phyloP scores from a whole-genome alignment of 768 basidiomycete species.

The Rhizopogon rudus region DNA sequence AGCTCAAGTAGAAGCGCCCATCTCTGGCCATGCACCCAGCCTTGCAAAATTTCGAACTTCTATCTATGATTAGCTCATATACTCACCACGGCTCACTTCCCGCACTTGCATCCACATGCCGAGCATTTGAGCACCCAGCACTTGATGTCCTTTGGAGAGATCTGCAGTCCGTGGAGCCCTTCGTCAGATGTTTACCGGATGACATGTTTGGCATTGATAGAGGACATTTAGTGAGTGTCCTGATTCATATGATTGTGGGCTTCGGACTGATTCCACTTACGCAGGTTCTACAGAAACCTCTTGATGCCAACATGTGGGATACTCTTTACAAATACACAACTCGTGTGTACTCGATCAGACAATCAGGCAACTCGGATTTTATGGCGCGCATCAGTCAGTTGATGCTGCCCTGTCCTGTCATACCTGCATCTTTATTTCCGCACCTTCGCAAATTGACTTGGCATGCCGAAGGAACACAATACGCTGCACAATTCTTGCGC shows the following conservation, averaged over 20 bases:
- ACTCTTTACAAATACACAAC: slow-evolving; percentile 13
- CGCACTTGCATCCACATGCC: slow-evolving; percentile 18
- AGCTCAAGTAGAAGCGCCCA: no score
- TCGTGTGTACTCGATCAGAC: slow-evolving; percentile 11
- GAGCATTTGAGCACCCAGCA: slow-evolving; percentile 15
- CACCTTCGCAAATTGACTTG: slow-evolving; percentile 16
- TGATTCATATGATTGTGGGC: no score
- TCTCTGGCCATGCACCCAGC: neutral
- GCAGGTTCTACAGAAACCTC: neutral
- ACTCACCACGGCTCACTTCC: slow-evolving; percentile 6
- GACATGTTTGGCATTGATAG: neutral
- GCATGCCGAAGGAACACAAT: slow-evolving; percentile 14
- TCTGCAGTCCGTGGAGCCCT: slow-evolving; percentile 15
- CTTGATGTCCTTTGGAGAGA: slow-evolving; percentile 20
- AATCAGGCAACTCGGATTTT: no score
- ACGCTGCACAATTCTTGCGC: slow-evolving; percentile 16
- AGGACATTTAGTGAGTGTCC: no score
- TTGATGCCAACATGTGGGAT: slow-evolving; percentile 10
- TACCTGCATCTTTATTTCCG: slow-evolving; percentile 13
- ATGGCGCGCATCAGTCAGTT: neutral
- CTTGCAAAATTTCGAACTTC: neutral
- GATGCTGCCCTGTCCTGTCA: slow-evolving; percentile 10
- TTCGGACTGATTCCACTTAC: neutral
- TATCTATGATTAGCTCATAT: neutral
- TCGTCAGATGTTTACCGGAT: slow-evolving; percentile 3